A percentile compares a stretch with the other conserved stretches of the same genome.
Conservation (phyloP, 148 eudicot genomes). For the Pharnaceum exiguum region DNA sequence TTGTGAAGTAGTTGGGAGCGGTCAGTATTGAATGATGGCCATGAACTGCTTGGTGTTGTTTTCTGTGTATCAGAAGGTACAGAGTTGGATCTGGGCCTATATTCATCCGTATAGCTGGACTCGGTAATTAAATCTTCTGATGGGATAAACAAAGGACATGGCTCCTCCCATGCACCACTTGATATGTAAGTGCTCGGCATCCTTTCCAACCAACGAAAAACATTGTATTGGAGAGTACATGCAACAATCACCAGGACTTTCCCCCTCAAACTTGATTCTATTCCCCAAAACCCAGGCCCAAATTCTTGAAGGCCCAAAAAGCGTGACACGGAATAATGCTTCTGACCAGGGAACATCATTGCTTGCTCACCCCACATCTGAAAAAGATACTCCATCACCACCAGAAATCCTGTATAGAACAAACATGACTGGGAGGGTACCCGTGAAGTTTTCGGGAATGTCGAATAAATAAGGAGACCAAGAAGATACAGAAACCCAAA, state of each 20-base stretch:
- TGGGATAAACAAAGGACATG: slow-evolving; percentile 78
- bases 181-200: slow-evolving; percentile 42
- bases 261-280: slow-evolving; percentile 85
- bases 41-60: slow-evolving; percentile 33
- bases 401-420: slow-evolving; percentile 67
- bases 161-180: slow-evolving; percentile 74
- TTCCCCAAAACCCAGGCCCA: slow-evolving; percentile 68
- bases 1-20: slow-evolving; percentile 21
- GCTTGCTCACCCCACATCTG: slow-evolving; percentile 91
- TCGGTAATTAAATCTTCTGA: slow-evolving; percentile 37
- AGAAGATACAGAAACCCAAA: slow-evolving; percentile 83
- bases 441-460: slow-evolving; percentile 78
- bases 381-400: slow-evolving; percentile 74
- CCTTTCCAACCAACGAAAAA: slow-evolving; percentile 83
- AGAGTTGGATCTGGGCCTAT: slow-evolving; percentile 26
- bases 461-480: slow-evolving; percentile 65
- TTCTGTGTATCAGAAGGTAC: slow-evolving; percentile 21
- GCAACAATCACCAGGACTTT: slow-evolving; percentile 87
- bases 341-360: slow-evolving; percentile 91
- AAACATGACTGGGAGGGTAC: slow-evolving; percentile 81
- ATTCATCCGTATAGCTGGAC: slow-evolving; percentile 42
- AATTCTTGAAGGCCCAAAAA: slow-evolving; percentile 73
- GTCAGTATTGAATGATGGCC: slow-evolving; percentile 39
- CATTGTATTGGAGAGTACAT: slow-evolving; percentile 92
- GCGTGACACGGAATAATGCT: slow-evolving; percentile 46